A percentile compares a stretch with the other conserved stretches of the same genome.
Evolutionary conservation across 176 grass and related monocot genomes (phyloP).

Genomic region (Musa beccarii): DNA sequence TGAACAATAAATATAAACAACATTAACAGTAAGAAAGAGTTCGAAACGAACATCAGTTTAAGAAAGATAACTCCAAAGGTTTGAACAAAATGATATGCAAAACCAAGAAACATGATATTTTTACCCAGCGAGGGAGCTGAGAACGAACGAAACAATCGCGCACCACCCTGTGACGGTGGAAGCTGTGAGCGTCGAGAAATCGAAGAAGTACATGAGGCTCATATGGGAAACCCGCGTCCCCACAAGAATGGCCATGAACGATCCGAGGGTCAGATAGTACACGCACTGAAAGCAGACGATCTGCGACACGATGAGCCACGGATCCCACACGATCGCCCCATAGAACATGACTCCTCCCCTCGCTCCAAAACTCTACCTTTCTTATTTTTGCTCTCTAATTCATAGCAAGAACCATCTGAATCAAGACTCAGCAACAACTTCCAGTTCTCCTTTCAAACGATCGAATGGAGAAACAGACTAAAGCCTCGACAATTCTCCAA

Average conservation of each 20-base stretch:
- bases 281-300: constrained; percentile 96
- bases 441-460: not conserved
- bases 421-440: not conserved
- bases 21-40: not conserved
- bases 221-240: constrained; percentile 64
- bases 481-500: not conserved
- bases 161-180: constrained; percentile 82
- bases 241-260: constrained; percentile 62
- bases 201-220: constrained; percentile 92
- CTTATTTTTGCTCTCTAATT: not conserved
- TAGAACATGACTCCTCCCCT: constrained; percentile 70
- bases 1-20: no score
- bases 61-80: not conserved
- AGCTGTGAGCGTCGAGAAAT: constrained; percentile 78
- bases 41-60: not conserved
- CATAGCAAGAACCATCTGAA: not conserved
- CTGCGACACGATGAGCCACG: constrained; percentile 94
- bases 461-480: no score
- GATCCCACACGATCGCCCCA: constrained; percentile 95
- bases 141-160: constrained; percentile 68
- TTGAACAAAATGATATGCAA: not conserved
- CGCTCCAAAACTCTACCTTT: not conserved
- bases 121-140: constrained; percentile 76
- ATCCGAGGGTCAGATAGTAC: constrained; percentile 78
- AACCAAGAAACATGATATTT: not conserved